phyloP scores from a whole-genome alignment of 148 eudicot species.

The Rhododendron henanense region DNA sequence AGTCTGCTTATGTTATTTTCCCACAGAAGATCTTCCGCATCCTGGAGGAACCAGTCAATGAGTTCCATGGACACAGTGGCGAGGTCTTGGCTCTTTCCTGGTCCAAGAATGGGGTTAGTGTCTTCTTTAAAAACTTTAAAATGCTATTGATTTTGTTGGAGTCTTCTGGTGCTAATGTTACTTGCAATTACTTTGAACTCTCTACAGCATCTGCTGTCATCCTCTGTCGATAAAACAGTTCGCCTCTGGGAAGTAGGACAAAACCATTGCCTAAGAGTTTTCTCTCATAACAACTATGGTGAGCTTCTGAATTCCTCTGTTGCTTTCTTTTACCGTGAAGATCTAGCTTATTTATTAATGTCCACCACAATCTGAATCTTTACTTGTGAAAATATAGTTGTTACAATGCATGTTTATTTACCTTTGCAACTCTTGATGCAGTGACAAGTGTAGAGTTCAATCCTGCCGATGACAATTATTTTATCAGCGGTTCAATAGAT shows the following conservation, averaged over 20 bases:
- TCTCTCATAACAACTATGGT: conserved; percentile 83
- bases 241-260: conserved; percentile 80
- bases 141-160: background rate
- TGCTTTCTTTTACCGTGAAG: background rate
- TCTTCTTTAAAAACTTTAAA: background rate
- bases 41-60: conserved; percentile 65
- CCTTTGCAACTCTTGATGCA: conserved; percentile 28
- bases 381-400: background rate
- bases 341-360: background rate
- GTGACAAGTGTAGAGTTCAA: conserved; percentile 86
- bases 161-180: background rate
- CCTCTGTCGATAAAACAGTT: conserved; percentile 81
- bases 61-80: conserved; percentile 70
- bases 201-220: conserved; percentile 64
- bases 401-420: background rate
- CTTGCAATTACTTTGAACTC: background rate
- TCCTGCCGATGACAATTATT: conserved; percentile 61
- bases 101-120: conserved; percentile 73
- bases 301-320: conserved; percentile 10
- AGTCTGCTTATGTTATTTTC: conserved; percentile 62
- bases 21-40: conserved; percentile 69
- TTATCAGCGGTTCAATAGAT: conserved; percentile 93
- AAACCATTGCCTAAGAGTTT: conserved; percentile 47
- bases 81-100: conserved; percentile 82
- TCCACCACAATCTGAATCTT: background rate